These are phyloP conservation scores for Cyberlindnera maclurae DNA, from an alignment of 805 yeast genomes.

Conservation along the genomic window DNA sequence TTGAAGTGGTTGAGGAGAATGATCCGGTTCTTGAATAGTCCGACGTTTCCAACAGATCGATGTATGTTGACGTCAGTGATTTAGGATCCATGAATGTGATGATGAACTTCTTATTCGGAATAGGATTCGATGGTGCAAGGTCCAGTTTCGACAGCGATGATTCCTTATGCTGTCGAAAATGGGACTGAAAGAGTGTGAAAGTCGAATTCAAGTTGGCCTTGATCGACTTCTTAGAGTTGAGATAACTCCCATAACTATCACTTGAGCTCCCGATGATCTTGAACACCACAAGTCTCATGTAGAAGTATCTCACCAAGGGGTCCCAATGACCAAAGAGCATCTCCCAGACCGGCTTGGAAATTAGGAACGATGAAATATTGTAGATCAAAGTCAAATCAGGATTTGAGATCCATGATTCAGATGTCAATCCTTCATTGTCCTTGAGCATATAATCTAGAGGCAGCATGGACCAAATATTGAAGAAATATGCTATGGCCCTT, in stretches of 20 bases:
- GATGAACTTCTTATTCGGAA: slow-evolving; percentile 43
- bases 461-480: slow-evolving; percentile 67
- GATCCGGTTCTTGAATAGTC: not conserved
- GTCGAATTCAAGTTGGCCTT: slow-evolving; percentile 5
- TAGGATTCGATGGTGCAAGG: slow-evolving; percentile 27
- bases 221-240: slow-evolving; percentile 9
- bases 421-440: not conserved
- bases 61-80: slow-evolving; percentile 11
- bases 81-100: slow-evolving; percentile 24
- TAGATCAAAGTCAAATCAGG: slow-evolving; percentile 36
- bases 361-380: slow-evolving; percentile 47
- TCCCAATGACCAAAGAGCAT: slow-evolving; percentile 70
- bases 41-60: slow-evolving; percentile 7
- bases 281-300: slow-evolving; percentile 62
- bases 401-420: slow-evolving; percentile 33
- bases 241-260: slow-evolving; percentile 11
- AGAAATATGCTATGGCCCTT: slow-evolving; percentile 57
- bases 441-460: slow-evolving; percentile 30
- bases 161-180: not conserved
- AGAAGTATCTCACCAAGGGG: slow-evolving; percentile 67
- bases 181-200: slow-evolving; percentile 4
- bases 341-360: slow-evolving; percentile 44
- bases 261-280: slow-evolving; percentile 31
- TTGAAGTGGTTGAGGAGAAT: slow-evolving; percentile 4
- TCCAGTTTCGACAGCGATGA: slow-evolving; percentile 6